Conservation (phyloP, 805 yeast species). For the Lachancea quebecensis region DNA sequence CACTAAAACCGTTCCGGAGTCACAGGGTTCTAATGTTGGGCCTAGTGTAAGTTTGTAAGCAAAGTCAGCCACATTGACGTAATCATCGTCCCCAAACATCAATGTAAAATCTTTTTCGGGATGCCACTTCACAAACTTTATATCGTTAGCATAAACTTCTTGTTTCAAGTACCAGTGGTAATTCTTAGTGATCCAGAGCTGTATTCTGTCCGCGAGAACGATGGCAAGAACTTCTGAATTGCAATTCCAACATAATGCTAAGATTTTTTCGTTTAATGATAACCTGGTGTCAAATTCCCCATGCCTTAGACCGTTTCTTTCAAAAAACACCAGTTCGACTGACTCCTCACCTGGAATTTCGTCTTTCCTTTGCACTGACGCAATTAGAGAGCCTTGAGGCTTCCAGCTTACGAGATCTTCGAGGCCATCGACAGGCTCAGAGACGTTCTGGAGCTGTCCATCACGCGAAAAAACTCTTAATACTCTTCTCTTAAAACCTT, state of each 20-base stretch:
- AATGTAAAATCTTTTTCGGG: conserved; percentile 80
- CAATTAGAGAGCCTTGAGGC: conserved; percentile 83
- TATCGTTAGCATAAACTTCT: conserved; percentile 41
- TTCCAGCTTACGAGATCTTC: conserved; percentile 77
- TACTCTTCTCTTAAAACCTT: conserved; percentile 52
- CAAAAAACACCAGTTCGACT: conserved; percentile 65
- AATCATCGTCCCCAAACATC: conserved; percentile 50
- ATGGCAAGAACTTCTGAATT: conserved; percentile 75
- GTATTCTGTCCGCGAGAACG: conserved; percentile 54
- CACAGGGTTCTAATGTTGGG: conserved; percentile 59
- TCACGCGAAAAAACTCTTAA: conserved; percentile 76
- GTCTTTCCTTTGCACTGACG: conserved; percentile 63
- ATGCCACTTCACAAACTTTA: conserved; percentile 63
- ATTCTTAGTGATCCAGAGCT: conserved; percentile 85
- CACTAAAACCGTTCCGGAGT: conserved; percentile 73
- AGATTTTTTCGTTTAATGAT: conserved; percentile 43
- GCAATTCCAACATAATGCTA: conserved; percentile 67
- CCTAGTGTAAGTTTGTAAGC: conserved; percentile 60
- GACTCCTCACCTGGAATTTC: conserved; percentile 32
- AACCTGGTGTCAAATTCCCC: conserved; percentile 74
- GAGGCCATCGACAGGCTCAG: conserved; percentile 82
- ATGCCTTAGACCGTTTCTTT: conserved; percentile 87
- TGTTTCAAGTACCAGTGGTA: conserved; percentile 95
- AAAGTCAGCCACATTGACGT: conserved; percentile 60
- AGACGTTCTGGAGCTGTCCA: conserved; percentile 70